A percentile compares a stretch with the other conserved stretches of the same genome.
Conservation (phyloP, 2,329 filamentous ascomycete genomes). For the Gnomoniopsis sp. region DNA sequence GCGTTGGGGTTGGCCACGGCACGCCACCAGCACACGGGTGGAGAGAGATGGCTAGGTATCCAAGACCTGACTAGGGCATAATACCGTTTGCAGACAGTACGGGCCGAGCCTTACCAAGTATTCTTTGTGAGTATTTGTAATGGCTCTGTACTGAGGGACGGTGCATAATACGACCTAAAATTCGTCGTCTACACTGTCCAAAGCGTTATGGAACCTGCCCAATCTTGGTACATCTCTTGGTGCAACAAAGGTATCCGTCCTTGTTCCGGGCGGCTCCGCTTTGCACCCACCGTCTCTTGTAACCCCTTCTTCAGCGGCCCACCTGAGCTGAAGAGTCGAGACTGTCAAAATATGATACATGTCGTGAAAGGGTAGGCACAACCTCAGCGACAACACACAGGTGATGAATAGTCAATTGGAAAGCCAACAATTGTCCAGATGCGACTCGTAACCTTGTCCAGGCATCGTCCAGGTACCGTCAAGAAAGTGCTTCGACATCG, state of each 20-base stretch:
- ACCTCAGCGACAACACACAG: no score
- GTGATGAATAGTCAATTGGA: no score
- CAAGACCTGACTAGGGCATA: neutral
- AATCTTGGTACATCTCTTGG: neutral
- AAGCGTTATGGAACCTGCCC: neutral
- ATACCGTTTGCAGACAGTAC: neutral
- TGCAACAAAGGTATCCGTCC: neutral
- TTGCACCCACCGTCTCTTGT: neutral
- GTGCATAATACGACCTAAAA: slow-evolving; percentile 1
- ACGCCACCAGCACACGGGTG: neutral
- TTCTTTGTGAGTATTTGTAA: neutral
- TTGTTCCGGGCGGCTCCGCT: neutral
- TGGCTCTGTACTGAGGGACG: neutral
- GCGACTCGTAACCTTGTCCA: no score
- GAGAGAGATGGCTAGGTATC: neutral
- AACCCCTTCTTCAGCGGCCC: neutral
- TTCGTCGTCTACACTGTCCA: neutral
- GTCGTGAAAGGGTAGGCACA: no score
- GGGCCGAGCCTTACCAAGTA: neutral
- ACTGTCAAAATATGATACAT: no score
- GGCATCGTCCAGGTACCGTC: no score
- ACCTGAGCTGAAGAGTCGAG: neutral
- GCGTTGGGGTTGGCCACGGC: neutral
- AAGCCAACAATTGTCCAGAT: no score
- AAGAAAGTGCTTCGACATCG: no score